Percentiles rank a stretch among this genome's conserved stretches.
phyloP scores from a whole-genome alignment of 2,329 filamentous ascomycete genomes.

The Sporothrix luriei region DNA sequence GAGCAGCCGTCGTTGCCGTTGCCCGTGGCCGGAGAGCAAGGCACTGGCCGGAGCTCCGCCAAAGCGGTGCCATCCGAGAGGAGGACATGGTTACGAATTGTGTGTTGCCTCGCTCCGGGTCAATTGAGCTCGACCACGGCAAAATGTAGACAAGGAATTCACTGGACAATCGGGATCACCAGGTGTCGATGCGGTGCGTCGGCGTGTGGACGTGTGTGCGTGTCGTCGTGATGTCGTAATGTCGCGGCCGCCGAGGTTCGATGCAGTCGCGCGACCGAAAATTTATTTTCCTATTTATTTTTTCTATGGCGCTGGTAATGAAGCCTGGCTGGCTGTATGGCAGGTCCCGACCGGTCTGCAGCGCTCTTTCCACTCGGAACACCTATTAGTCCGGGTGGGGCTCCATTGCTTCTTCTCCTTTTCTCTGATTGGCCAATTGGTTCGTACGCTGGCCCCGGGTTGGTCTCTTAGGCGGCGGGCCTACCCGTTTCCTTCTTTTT shows the following conservation, averaged over 20 bases:
- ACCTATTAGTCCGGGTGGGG: slow-evolving; percentile 31
- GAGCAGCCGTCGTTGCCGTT: slow-evolving; percentile 33
- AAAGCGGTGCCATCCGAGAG: slow-evolving; percentile 55
- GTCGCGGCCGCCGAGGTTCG: slow-evolving; percentile 24
- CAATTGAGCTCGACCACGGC: neutral
- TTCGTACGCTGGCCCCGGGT: neutral
- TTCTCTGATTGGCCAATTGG: slow-evolving; percentile 18
- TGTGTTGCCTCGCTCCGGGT: neutral
- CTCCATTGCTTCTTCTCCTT: neutral
- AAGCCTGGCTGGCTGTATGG: neutral
- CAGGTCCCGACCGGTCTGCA: neutral
- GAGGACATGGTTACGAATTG: slow-evolving; percentile 50
- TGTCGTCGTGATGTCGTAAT: slow-evolving; percentile 14
- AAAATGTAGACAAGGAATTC: neutral
- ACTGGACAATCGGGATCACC: neutral
- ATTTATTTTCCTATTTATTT: slow-evolving; percentile 30
- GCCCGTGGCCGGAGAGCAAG: slow-evolving; percentile 47
- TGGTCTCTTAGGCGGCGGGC: neutral
- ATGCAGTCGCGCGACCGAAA: slow-evolving; percentile 31
- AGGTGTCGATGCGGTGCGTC: neutral
- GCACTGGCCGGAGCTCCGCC: slow-evolving; percentile 45
- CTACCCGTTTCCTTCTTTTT: neutral
- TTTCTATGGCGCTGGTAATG: slow-evolving; percentile 21
- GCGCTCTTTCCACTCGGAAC: slow-evolving; percentile 23
- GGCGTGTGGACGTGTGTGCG: too few species aligned